A percentile compares a stretch with the other conserved stretches of the same genome.
These are phyloP conservation scores for Pythium periplocum DNA, from an alignment of 352 stramenopile genomes.

Conservation along the genomic window DNA sequence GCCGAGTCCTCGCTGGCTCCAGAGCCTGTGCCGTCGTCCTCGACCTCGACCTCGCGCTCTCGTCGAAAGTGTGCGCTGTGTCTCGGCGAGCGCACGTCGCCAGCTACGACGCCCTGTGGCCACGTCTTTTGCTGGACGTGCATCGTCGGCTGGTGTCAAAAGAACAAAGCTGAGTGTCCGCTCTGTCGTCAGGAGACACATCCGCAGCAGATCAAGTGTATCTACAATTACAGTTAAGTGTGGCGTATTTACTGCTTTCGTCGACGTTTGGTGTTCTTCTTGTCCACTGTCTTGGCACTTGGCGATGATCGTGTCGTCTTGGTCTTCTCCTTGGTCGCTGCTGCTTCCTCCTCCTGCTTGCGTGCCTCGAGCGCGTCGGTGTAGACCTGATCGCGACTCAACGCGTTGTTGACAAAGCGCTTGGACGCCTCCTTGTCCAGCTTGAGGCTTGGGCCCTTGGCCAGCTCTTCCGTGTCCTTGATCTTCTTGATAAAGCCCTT, in stretches of 20 bases:
- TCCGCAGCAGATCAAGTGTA: slow-evolving; percentile 88
- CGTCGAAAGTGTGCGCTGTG: slow-evolving; percentile 84
- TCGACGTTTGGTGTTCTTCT: slow-evolving; percentile 51
- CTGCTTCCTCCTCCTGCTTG: slow-evolving; percentile 35
- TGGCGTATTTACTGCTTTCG: slow-evolving; percentile 22
- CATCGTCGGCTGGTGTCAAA: slow-evolving; percentile 91
- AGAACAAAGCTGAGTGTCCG: slow-evolving; percentile 88
- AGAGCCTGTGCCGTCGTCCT: too few species aligned
- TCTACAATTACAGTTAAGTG: slow-evolving; percentile 86
- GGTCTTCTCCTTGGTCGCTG: slow-evolving; percentile 11
- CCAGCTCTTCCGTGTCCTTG: slow-evolving; percentile 81
- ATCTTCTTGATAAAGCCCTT: slow-evolving; percentile 89
- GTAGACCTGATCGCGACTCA: slow-evolving; percentile 85
- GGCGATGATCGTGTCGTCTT: slow-evolving; percentile 20
- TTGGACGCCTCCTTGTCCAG: slow-evolving; percentile 79
- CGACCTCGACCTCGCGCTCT: slow-evolving; percentile 1
- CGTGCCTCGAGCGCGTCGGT: slow-evolving; percentile 56
- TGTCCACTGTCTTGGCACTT: slow-evolving; percentile 23
- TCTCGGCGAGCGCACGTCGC: slow-evolving; percentile 66
- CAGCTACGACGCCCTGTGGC: slow-evolving; percentile 80
- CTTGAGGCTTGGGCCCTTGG: slow-evolving; percentile 65
- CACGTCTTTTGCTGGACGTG: slow-evolving; percentile 93
- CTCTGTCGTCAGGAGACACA: slow-evolving; percentile 83
- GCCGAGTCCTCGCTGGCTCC: not conserved
- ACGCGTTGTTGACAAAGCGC: slow-evolving; percentile 77